Evolutionary conservation across 2,329 filamentous ascomycete genomes (phyloP), one percentile per base, ranked within the genome.

Genomic region (Exophiala bonariae): DNA sequence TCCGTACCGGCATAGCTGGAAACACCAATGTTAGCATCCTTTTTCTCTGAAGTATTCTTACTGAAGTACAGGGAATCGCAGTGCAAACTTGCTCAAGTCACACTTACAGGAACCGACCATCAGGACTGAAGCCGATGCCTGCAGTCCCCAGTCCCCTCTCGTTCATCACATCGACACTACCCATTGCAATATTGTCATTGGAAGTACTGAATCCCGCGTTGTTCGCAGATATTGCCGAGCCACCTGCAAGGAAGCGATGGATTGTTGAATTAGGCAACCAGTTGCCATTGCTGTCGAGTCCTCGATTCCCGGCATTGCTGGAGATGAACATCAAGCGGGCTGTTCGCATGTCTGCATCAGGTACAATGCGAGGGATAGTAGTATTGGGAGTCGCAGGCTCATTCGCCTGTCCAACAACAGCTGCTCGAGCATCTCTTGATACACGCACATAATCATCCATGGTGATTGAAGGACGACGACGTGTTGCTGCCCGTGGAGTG

Each of bases 31-130:
- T n/a, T n/a, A n/a, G n/a, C n/a, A n/a, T n/a, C n/a, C n/a, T n/a
- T n/a, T n/a, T n/a, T n/a, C n/a, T n/a, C n/a, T n/a, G n/a, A n/a
- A n/a, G n/a, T n/a, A n/a, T n/a, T n/a, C n/a, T n/a, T n/a, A n/a
- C n/a, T n/a, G n/a, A n/a, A n/a, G n/a, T n/a, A n/a, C n/a, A n/a
- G n/a, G n/a, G n/a, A 26, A 6, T 26, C 23, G 23, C 23, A 26
- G 6, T 26, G 23, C 6, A 11, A 26, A 11, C 23, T 6, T 26
- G 23, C 6, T 26, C 23, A 41, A 34, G 10, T 19, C 26, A 23
- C 8, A 67, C 72, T 66, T 63, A 76, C 73, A 76, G 52, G 47
- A 66, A 70, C 56, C 68, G 64, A 14, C 71, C 72, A 59, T 76
- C 70, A 7, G 61, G 63, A 43, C 70, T 71, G 68, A 72, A 76